A percentile compares a stretch with the other conserved stretches of the same genome.
Evolutionary conservation across 768 basidiomycete species (phyloP).

Genomic region (Filobasidium wieringae): DNA sequence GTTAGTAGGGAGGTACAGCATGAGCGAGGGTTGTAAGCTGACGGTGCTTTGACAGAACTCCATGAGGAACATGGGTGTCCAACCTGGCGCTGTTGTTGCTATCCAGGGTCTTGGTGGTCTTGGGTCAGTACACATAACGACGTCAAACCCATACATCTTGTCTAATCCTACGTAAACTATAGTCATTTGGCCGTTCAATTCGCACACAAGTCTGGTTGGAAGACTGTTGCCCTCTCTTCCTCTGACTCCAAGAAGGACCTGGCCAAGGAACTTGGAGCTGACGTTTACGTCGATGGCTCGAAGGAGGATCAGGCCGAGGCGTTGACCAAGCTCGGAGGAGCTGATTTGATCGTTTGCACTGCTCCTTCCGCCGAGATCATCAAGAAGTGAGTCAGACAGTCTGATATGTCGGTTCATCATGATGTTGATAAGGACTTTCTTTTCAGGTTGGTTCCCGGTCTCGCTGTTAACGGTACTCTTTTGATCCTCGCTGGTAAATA

Average conservation of each 20-base stretch:
- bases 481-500: constrained; percentile 15
- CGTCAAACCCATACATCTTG: too few species aligned
- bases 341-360: constrained; percentile 40
- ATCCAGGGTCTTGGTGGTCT: constrained; percentile 40
- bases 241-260: constrained; percentile 34
- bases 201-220: constrained; percentile 40
- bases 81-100: constrained; percentile 39
- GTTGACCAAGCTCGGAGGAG: constrained; percentile 41
- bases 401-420: not conserved
- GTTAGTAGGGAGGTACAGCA: constrained; percentile 33
- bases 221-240: constrained; percentile 39
- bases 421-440: not conserved
- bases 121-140: too few species aligned
- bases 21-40: not conserved
- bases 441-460: constrained; percentile 12
- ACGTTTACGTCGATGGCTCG: constrained; percentile 39
- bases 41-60: not conserved
- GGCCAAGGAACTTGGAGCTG: constrained; percentile 40
- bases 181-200: constrained; percentile 25
- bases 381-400: constrained; percentile 1
- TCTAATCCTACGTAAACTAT: too few species aligned
- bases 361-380: constrained; percentile 24
- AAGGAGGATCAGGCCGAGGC: constrained; percentile 22
- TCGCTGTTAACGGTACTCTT: constrained; percentile 15
- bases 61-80: constrained; percentile 28